These are phyloP conservation scores for Murraya paniculata DNA, from an alignment of 345 rosid species.

Conservation along the genomic window DNA sequence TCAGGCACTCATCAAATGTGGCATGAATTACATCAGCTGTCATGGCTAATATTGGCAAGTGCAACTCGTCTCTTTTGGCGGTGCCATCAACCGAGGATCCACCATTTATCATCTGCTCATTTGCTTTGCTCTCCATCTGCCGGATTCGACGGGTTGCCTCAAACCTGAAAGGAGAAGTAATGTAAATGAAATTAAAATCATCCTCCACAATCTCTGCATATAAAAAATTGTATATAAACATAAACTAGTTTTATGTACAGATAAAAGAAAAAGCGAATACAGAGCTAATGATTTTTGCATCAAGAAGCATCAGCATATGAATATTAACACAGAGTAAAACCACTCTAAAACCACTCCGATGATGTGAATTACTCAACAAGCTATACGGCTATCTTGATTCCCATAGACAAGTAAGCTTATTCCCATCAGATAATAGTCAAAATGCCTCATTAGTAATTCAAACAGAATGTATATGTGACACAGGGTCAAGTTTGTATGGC, in stretches of 20 bases:
- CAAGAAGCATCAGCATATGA: not conserved
- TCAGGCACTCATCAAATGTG: slow-evolving; percentile 76
- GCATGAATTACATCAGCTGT: slow-evolving; percentile 98
- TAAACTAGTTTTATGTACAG: not conserved
- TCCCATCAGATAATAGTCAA: not conserved
- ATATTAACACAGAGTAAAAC: not conserved
- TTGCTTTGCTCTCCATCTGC: slow-evolving; percentile 67
- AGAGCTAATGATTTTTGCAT: not conserved
- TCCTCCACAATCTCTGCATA: not conserved
- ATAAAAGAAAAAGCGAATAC: not conserved
- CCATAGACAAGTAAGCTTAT: not conserved
- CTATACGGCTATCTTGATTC: not conserved
- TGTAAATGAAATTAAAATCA: not conserved
- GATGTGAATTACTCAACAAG: not conserved
- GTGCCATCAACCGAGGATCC: slow-evolving; percentile 25
- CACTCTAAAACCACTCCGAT: not conserved
- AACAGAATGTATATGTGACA: not conserved
- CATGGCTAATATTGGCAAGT: slow-evolving; percentile 90
- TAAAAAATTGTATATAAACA: not conserved
- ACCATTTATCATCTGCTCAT: slow-evolving; percentile 40
- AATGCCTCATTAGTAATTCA: not conserved
- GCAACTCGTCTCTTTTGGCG: slow-evolving; percentile 38
- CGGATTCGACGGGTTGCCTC: slow-evolving; percentile 86
- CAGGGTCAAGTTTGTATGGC: not conserved
- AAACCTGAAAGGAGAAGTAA: slow-evolving; percentile 45